Evolutionary conservation across 129 eudicot species (phyloP).

Genomic region (Cynara cardunculus): DNA sequence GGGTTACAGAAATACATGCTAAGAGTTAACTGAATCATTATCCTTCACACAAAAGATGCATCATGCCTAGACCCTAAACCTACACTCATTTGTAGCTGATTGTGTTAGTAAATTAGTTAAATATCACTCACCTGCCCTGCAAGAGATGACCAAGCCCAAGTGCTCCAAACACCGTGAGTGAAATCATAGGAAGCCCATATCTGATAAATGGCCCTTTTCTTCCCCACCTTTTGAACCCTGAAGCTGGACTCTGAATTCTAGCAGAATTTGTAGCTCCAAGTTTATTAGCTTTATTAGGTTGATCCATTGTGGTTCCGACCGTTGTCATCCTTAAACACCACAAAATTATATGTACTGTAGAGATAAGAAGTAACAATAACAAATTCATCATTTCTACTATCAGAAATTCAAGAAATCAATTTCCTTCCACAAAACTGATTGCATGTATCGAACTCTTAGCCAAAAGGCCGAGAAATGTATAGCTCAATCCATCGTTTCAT

Average conservation of each 20-base stretch:
- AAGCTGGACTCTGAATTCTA: slow-evolving; percentile 37
- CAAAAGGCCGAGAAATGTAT: slow-evolving; percentile 53
- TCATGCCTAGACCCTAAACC: too few relatives aligned
- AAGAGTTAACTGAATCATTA: neutral
- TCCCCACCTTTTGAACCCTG: slow-evolving; percentile 78
- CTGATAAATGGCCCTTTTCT: slow-evolving; percentile 80
- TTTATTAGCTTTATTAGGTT: slow-evolving; percentile 29
- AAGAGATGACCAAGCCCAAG: slow-evolving; percentile 89
- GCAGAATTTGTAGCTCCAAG: slow-evolving; percentile 1
- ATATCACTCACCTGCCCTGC: slow-evolving; percentile 69
- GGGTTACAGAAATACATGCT: neutral
- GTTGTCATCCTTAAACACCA: slow-evolving; percentile 39
- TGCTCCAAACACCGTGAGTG: slow-evolving; percentile 83
- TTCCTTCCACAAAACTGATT: neutral
- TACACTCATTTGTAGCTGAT: neutral
- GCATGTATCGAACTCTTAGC: slow-evolving; percentile 29
- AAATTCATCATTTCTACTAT: neutral
- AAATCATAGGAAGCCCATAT: slow-evolving; percentile 96
- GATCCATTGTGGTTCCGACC: slow-evolving; percentile 34
- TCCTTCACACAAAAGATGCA: neutral
- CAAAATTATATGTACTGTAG: slow-evolving; percentile 19
- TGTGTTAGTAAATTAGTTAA: neutral
- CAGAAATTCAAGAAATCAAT: neutral
- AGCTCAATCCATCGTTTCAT: slow-evolving; percentile 2
- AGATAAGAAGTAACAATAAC: neutral